Base-by-base conservation (phyloP, 139 green algal species). In the Trebouxia sp. region DNA sequence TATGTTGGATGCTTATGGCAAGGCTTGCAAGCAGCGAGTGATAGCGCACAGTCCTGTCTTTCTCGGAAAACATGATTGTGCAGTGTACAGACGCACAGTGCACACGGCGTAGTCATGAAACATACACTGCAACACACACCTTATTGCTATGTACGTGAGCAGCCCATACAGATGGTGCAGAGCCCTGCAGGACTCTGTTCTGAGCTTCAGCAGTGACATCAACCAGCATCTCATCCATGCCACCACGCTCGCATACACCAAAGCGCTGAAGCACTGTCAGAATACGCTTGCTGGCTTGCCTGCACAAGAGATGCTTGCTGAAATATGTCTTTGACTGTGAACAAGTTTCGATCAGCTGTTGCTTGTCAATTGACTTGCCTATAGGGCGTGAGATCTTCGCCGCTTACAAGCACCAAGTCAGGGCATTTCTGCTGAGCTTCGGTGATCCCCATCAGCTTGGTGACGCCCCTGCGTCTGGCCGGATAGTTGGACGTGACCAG, bases 401-500 rank as follows among this genome's bases (percentile, higher is more conserved):
- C 91, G 35, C 82, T 88, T 62, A 93, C 80, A 11, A 93, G 79
- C 50, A 88, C 83, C 65, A 96, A 79, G 42, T 81, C 51, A 26
- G 92, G 92, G 62, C 90, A 94, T 15, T 78, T 78, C 8, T 67
- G 80, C 35, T 75, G 82, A 0, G 91, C 92, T 26, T 95, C 90
- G 12, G 45, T 76, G n/a, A 87, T 91, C 62, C 67, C 72, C 90
- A 93, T 94, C 10, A 96, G 88, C 86, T 97, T 98, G 65, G 82
- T 88, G 10, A 98, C 92, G 5, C 94, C 94, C 24, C 53, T 30
- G 10, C 38, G 37, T 7, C 94, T 84, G 0, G 94, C 94, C 3
- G 77, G 45, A 43, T 98, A 98, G 84, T 98, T 98, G 81, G 80
- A 91, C 0, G 94, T 97, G 20, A 97, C 92, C 20, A 94, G 65